Conservation (phyloP, 176 grass and related monocot species). For the Lolium rigidum region DNA sequence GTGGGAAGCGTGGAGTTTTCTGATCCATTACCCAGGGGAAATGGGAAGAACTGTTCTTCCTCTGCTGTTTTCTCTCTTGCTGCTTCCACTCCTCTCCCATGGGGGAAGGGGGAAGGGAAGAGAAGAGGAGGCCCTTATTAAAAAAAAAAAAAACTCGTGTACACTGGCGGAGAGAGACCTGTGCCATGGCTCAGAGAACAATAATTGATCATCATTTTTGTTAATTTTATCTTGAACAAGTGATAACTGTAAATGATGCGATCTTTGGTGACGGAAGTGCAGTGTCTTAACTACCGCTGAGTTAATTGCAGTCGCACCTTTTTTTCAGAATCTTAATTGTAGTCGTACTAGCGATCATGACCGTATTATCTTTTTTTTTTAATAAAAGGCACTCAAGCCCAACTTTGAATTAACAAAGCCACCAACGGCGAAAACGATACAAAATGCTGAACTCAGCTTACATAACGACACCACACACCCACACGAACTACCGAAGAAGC, state of each 20-base stretch:
- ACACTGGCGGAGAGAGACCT: conserved; percentile 8
- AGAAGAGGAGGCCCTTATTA: conserved; percentile 9
- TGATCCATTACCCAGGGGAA: background rate
- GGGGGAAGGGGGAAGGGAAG: background rate
- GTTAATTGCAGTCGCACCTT: conserved; percentile 19
- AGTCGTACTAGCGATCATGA: conserved; percentile 36
- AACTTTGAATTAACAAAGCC: too few relatives aligned
- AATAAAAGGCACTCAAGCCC: too few relatives aligned
- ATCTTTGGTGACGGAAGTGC: conserved; percentile 24
- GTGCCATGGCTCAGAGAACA: background rate
- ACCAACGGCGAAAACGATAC: too few relatives aligned
- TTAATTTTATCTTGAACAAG: background rate
- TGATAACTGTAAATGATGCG: conserved; percentile 20
- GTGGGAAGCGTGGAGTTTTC: background rate
- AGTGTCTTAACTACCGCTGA: conserved; percentile 13
- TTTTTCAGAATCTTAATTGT: conserved; percentile 15
- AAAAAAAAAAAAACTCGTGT: conserved; percentile 9
- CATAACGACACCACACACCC: too few relatives aligned
- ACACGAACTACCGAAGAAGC: too few relatives aligned
- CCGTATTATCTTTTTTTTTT: too few relatives aligned
- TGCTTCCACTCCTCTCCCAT: background rate
- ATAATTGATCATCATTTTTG: conserved; percentile 24
- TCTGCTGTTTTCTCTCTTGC: background rate
- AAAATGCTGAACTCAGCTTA: too few relatives aligned
- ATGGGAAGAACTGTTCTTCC: conserved; percentile 34